Percentiles rank a stretch among this genome's conserved stretches.
Conservation (phyloP, 1,139 yeast genomes). For the Hyphopichia fennica region DNA sequence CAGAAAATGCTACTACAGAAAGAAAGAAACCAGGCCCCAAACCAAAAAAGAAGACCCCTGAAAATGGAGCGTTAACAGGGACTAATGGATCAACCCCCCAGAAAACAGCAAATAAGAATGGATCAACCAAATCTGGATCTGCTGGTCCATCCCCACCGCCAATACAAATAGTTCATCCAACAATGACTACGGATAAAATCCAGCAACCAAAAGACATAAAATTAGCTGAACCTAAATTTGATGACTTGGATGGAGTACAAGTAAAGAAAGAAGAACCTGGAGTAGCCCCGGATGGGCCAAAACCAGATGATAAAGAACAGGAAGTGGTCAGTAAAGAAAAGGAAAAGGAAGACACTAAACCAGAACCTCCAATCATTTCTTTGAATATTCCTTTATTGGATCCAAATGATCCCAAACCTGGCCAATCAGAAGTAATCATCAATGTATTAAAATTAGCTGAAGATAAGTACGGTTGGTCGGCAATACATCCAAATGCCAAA, state of each 20-base stretch:
- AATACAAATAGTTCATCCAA: slow-evolving; percentile 11
- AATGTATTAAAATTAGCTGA: slow-evolving; percentile 81
- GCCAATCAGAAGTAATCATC: slow-evolving; percentile 70
- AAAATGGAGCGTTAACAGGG: background rate
- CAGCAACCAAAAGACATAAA: slow-evolving; percentile 4
- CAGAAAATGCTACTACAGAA: slow-evolving; percentile 6
- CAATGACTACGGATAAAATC: slow-evolving; percentile 19
- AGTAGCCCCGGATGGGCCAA: no score
- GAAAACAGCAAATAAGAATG: background rate
- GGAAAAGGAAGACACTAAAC: slow-evolving; percentile 25
- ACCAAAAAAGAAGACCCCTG: slow-evolving; percentile 10
- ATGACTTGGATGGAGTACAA: slow-evolving; percentile 4
- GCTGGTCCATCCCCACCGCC: slow-evolving; percentile 7
- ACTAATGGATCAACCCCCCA: background rate
- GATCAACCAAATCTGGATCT: slow-evolving; percentile 2
- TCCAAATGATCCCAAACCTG: slow-evolving; percentile 54
- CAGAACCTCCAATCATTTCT: slow-evolving; percentile 50
- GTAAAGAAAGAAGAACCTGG: slow-evolving; percentile 11
- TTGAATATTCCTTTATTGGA: slow-evolving; percentile 59
- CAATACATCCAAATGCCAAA: slow-evolving; percentile 67
- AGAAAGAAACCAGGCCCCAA: slow-evolving; percentile 8
- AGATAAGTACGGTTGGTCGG: slow-evolving; percentile 81
- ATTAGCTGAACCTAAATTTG: slow-evolving; percentile 5
- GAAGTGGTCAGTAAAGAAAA: slow-evolving; percentile 8
- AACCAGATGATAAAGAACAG: slow-evolving; percentile 5